These are phyloP conservation scores for Acanthochlamys bracteata DNA, from an alignment of 106 monocot genomes.

Conservation along the genomic window DNA sequence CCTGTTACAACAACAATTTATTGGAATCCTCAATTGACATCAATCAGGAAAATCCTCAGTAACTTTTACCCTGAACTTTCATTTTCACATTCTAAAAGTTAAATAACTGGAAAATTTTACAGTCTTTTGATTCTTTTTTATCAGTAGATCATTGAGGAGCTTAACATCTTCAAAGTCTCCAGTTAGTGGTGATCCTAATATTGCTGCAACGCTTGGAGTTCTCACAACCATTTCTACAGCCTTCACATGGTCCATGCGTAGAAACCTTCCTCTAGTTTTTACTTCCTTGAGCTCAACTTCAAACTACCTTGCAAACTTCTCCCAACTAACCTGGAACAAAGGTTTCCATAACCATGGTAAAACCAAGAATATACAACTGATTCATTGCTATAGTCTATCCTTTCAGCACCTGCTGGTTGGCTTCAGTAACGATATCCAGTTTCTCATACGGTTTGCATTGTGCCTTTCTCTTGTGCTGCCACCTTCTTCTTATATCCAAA, in stretches of 20 bases:
- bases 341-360: too few species aligned
- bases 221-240: constrained; percentile 79
- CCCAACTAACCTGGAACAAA: constrained; percentile 77
- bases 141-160: constrained; percentile 60
- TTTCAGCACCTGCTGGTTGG: constrained; percentile 61
- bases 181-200: constrained; percentile 74
- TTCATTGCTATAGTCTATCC: too few species aligned
- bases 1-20: constrained; percentile 17
- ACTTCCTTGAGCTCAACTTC: constrained; percentile 91
- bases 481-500: constrained; percentile 75
- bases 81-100: not conserved
- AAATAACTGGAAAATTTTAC: constrained; percentile 6
- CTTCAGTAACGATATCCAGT: constrained; percentile 81
- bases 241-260: constrained; percentile 79
- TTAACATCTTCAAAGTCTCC: constrained; percentile 93
- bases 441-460: constrained; percentile 71
- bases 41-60: not conserved
- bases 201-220: constrained; percentile 77
- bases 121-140: constrained; percentile 63
- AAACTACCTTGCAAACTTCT: constrained; percentile 93
- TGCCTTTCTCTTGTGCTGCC: constrained; percentile 74
- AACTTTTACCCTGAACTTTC: not conserved
- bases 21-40: too few species aligned
- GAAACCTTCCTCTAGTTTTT: constrained; percentile 52
- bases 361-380: too few species aligned